A percentile compares a stretch with the other conserved stretches of the same genome.
Evolutionary conservation across 2,329 filamentous ascomycete genomes (phyloP).

Genomic region (Curvularia sp.): DNA sequence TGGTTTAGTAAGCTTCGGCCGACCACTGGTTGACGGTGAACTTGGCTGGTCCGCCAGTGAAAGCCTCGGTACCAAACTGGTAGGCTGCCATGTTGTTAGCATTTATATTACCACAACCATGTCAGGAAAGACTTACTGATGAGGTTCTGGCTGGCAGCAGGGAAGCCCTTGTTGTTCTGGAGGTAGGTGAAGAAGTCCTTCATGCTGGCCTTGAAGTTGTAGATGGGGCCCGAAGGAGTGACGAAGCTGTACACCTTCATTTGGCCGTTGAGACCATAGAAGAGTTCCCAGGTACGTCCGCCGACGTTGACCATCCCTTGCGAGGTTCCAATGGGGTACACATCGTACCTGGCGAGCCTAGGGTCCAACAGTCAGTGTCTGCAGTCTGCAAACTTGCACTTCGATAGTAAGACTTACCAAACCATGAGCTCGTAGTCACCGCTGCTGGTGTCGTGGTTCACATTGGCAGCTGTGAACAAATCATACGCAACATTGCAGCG

Average conservation of each 20-base stretch:
- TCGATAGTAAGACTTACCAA: slow-evolving; percentile 21
- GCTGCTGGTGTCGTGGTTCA: slow-evolving; percentile 34
- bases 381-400: background rate
- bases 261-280: slow-evolving; percentile 63
- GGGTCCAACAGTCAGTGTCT: background rate
- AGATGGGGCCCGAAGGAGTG: slow-evolving; percentile 44
- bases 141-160: slow-evolving; percentile 29
- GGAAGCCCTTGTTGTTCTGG: slow-evolving; percentile 56
- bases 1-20: slow-evolving; percentile 16
- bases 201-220: slow-evolving; percentile 63
- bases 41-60: slow-evolving; percentile 33
- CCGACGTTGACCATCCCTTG: slow-evolving; percentile 53
- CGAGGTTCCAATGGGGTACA: slow-evolving; percentile 30
- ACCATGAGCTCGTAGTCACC: slow-evolving; percentile 39
- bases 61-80: slow-evolving; percentile 36
- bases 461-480: slow-evolving; percentile 32
- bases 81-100: slow-evolving; percentile 22
- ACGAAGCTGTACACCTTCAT: slow-evolving; percentile 69
- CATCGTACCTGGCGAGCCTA: slow-evolving; percentile 29
- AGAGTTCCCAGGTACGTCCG: slow-evolving; percentile 63
- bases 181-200: slow-evolving; percentile 66
- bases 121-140: slow-evolving; percentile 27
- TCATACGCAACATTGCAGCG: slow-evolving; percentile 39
- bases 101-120: background rate
- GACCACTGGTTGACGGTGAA: slow-evolving; percentile 30